A percentile compares a stretch with the other conserved stretches of the same genome.
phyloP scores from a whole-genome alignment of 306 rosid species.

The Cucumis hystrix region DNA sequence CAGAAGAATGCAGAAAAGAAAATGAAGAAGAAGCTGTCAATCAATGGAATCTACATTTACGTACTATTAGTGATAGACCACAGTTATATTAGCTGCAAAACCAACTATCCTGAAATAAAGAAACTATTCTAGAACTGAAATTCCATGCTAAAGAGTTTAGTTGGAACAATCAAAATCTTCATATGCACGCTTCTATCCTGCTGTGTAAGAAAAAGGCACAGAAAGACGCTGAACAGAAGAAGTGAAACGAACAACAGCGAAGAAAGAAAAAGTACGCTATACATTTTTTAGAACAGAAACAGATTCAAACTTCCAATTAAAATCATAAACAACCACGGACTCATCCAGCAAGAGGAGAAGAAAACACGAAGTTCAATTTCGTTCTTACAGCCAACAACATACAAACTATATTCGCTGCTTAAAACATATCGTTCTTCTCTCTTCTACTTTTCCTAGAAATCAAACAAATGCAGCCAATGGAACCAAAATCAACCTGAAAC shows the following conservation, averaged over 20 bases:
- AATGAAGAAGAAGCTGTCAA: background rate
- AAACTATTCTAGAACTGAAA: background rate
- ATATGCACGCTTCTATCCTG: background rate
- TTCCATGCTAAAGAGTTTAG: background rate
- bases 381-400: background rate
- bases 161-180: background rate
- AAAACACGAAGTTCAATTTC: background rate
- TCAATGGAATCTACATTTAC: background rate
- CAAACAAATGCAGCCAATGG: background rate
- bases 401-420: background rate
- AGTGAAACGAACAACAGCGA: background rate
- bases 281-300: background rate
- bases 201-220: background rate
- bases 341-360: background rate
- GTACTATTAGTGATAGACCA: background rate
- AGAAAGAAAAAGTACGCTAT: background rate
- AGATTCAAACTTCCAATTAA: background rate
- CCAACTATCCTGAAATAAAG: background rate
- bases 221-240: background rate
- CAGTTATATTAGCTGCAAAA: background rate
- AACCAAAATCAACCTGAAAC: constrained; percentile 47
- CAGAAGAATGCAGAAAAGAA: background rate
- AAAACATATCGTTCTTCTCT: background rate
- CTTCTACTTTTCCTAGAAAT: background rate
- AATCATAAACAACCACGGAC: background rate